phyloP scores from a whole-genome alignment of 148 eudicot species.

The Euryodendron excelsum region DNA sequence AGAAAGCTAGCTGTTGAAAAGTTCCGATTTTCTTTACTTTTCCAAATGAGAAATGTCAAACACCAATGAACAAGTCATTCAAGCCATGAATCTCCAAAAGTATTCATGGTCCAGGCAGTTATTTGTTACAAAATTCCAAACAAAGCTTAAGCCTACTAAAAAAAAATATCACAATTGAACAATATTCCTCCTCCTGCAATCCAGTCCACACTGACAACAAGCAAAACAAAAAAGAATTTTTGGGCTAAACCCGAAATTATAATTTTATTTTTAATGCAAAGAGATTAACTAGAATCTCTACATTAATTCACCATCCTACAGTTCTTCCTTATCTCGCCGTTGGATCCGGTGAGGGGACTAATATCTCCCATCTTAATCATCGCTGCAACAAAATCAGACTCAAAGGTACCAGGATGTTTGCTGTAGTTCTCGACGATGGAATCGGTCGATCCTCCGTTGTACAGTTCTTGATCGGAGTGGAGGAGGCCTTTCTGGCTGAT shows the following conservation, averaged over 20 bases:
- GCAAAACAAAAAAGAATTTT: neutral
- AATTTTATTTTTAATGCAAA: neutral
- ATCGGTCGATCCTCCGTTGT: slow-evolving; percentile 13
- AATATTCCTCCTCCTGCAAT: neutral
- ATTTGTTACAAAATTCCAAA: neutral
- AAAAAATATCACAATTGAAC: neutral
- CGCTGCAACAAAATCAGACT: slow-evolving; percentile 3
- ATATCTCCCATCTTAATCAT: slow-evolving; percentile 21
- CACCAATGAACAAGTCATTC: neutral
- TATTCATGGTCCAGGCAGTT: neutral
- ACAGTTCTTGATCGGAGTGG: slow-evolving; percentile 31
- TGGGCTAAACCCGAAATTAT: neutral
- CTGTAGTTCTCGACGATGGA: slow-evolving; percentile 5
- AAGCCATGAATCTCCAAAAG: neutral
- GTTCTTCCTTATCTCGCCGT: slow-evolving; percentile 16
- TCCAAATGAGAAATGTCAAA: neutral
- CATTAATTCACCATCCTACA: slow-evolving; percentile 37
- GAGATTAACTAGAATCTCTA: neutral
- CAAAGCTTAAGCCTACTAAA: neutral
- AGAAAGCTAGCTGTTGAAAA: neutral
- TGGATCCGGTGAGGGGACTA: slow-evolving; percentile 18
- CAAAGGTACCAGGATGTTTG: neutral
- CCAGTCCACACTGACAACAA: neutral
- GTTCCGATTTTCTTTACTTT: neutral
- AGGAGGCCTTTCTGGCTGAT: slow-evolving; percentile 32